Conservation (phyloP, 2,329 filamentous ascomycete genomes). For the Lecanoromycetidae sp. region DNA sequence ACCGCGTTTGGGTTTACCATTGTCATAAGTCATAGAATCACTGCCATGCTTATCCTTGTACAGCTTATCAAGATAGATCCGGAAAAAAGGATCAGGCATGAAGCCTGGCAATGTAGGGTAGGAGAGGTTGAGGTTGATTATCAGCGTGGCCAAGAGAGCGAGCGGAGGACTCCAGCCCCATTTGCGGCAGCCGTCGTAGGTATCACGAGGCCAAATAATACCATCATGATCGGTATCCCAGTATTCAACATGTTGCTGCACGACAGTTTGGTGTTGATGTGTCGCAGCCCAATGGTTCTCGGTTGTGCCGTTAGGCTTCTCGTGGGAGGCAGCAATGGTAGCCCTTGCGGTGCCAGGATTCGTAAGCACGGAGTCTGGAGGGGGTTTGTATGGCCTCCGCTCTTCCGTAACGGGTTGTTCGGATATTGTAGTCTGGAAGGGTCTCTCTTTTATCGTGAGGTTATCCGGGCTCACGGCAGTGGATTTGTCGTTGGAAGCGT, state of each 20-base stretch:
- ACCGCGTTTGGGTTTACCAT: no score
- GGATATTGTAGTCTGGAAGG: neutral
- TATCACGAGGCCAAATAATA: conserved; percentile 43
- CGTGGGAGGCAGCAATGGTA: conserved; percentile 28
- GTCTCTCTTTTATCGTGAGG: neutral
- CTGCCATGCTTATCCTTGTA: conserved; percentile 34
- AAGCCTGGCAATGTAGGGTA: conserved; percentile 35
- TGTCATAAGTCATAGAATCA: conserved; percentile 37
- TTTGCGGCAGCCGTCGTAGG: conserved; percentile 35
- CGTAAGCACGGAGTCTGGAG: neutral
- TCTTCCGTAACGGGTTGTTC: neutral
- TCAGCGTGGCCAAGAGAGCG: conserved; percentile 32
- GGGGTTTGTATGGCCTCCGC: neutral
- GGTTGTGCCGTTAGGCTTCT: conserved; percentile 27
- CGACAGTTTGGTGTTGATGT: conserved; percentile 30
- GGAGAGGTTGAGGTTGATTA: conserved; percentile 40
- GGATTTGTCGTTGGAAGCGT: no score
- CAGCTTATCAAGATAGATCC: conserved; percentile 25
- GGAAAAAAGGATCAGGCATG: conserved; percentile 34
- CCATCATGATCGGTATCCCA: conserved; percentile 42
- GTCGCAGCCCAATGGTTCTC: conserved; percentile 24
- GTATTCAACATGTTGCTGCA: conserved; percentile 43
- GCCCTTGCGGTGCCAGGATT: conserved; percentile 25
- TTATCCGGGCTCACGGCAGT: neutral
- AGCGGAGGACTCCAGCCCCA: conserved; percentile 37